Conservation (phyloP, 768 basidiomycete species). For the Trametes elegans region DNA sequence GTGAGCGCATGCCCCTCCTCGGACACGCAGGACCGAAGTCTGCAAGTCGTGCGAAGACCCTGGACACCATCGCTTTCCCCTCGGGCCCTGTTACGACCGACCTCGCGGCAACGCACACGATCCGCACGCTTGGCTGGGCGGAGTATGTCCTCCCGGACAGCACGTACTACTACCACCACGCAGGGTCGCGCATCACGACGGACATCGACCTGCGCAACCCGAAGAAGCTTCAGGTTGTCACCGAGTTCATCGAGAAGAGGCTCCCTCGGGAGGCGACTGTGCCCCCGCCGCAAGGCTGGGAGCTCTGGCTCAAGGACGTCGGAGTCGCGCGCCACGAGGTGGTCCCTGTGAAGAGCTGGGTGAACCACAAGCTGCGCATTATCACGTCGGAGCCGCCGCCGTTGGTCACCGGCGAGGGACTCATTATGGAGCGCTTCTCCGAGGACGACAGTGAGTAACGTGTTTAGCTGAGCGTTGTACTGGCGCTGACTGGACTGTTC, state of each 20-base stretch:
- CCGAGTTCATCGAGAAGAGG: slow-evolving; percentile 40
- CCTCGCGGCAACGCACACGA: slow-evolving; percentile 24
- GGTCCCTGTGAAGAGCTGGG: slow-evolving; percentile 51
- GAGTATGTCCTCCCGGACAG: slow-evolving; percentile 77
- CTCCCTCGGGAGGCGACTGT: slow-evolving; percentile 30
- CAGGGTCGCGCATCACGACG: slow-evolving; percentile 58
- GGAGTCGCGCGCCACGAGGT: slow-evolving; percentile 33
- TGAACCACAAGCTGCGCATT: slow-evolving; percentile 60
- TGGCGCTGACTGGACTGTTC: not conserved
- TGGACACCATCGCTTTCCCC: slow-evolving; percentile 17
- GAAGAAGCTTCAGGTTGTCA: slow-evolving; percentile 48
- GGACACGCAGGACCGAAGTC: slow-evolving; percentile 32
- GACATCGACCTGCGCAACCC: slow-evolving; percentile 64
- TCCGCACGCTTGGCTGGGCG: slow-evolving; percentile 64
- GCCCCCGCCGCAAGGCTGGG: slow-evolving; percentile 44
- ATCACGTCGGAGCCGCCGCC: slow-evolving; percentile 47
- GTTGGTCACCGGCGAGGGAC: slow-evolving; percentile 22
- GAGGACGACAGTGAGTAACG: slow-evolving; percentile 43
- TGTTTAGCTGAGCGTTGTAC: not conserved
- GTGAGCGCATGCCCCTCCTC: slow-evolving; percentile 56
- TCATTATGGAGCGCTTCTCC: slow-evolving; percentile 16
- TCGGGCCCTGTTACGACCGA: slow-evolving; percentile 20
- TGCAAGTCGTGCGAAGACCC: slow-evolving; percentile 21
- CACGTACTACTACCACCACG: slow-evolving; percentile 67
- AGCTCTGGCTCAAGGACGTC: slow-evolving; percentile 59